Conservation (phyloP, 1,284 basidiomycete genomes). For the Heterobasidion parviporum region DNA sequence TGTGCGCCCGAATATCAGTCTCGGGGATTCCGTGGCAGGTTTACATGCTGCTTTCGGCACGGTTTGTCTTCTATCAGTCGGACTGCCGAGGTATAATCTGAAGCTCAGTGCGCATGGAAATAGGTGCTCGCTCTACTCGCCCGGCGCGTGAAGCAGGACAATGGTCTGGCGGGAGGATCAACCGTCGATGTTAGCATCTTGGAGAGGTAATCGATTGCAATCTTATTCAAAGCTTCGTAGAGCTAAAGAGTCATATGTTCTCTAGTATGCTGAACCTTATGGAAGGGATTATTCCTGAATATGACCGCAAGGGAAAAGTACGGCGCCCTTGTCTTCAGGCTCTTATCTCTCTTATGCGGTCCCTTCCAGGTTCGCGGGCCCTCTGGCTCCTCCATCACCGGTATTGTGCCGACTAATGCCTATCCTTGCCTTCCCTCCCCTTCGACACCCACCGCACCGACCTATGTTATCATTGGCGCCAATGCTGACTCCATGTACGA, state of each 20-base stretch:
- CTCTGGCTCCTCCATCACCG: constrained; percentile 64
- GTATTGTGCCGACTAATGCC: constrained; percentile 66
- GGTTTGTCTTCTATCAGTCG: constrained; percentile 24
- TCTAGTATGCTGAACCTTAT: constrained; percentile 63
- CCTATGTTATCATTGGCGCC: constrained; percentile 61
- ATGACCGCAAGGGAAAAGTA: constrained; percentile 55
- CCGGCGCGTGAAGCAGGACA: constrained; percentile 29
- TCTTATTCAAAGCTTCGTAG: neutral
- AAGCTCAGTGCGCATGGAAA: neutral
- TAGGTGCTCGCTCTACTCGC: constrained; percentile 68
- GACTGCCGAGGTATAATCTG: neutral
- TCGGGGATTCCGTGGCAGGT: constrained; percentile 64
- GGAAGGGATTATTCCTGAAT: constrained; percentile 72
- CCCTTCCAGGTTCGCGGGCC: constrained; percentile 43
- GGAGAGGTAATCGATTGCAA: constrained; percentile 39
- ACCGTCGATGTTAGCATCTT: constrained; percentile 70
- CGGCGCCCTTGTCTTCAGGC: constrained; percentile 17
- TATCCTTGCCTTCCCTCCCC: constrained; percentile 52
- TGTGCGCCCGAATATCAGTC: constrained; percentile 60
- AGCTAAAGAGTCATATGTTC: neutral
- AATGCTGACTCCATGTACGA: constrained; percentile 64
- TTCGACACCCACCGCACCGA: constrained; percentile 28
- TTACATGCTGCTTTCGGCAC: constrained; percentile 68
- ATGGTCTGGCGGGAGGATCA: constrained; percentile 35
- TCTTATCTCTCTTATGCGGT: constrained; percentile 18